These are phyloP conservation scores for Santalum album DNA, from an alignment of 164 flowering plant genomes.

Conservation along the genomic window DNA sequence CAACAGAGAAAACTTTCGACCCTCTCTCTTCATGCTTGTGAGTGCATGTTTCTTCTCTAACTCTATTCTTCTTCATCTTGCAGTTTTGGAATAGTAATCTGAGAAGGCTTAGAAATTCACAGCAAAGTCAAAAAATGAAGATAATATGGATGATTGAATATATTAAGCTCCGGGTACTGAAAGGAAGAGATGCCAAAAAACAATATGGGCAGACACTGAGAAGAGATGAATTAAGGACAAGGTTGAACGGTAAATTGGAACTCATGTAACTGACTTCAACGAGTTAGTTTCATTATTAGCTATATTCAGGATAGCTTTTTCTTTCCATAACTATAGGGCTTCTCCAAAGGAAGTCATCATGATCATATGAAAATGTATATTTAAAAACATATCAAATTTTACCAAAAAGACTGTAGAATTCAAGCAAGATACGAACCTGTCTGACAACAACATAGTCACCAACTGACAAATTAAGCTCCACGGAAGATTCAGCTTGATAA, in stretches of 20 bases:
- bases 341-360: neutral
- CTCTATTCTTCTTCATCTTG: no score
- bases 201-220: neutral
- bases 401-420: neutral
- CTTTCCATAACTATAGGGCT: no score
- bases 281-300: no score
- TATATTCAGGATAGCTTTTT: neutral
- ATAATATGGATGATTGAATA: neutral
- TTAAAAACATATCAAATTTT: neutral
- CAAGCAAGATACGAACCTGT: slow-evolving; percentile 45
- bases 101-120: no score
- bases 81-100: no score
- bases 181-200: neutral
- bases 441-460: slow-evolving; percentile 89
- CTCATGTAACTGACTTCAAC: neutral
- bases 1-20: no score
- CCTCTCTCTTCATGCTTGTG: no score
- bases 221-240: neutral
- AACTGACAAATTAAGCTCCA: slow-evolving; percentile 65
- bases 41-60: no score
- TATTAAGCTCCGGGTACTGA: neutral
- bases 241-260: neutral
- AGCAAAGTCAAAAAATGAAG: no score
- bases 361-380: neutral
- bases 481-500: slow-evolving; percentile 73